These are phyloP conservation scores for Podospora didyma DNA, from an alignment of 495 filamentous ascomycete species.

Conservation along the genomic window DNA sequence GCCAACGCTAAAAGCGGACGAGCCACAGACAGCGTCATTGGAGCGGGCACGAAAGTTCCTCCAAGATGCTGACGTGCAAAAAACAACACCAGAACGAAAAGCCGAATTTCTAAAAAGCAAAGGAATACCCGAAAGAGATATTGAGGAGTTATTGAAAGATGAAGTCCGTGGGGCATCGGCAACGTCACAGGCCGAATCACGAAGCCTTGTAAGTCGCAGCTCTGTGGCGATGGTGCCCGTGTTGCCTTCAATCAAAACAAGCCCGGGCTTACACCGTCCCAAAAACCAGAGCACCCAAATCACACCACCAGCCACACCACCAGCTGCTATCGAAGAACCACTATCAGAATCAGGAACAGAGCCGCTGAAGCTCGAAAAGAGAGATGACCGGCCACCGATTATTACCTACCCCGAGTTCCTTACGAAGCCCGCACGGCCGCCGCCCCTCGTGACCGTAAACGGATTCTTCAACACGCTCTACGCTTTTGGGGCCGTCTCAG, in stretches of 20 bases:
- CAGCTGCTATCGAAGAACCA: neutral
- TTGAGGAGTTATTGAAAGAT: constrained; percentile 59
- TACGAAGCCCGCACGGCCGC: constrained; percentile 53
- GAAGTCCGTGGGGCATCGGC: constrained; percentile 25
- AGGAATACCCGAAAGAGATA: constrained; percentile 64
- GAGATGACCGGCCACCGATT: constrained; percentile 68
- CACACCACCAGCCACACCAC: neutral
- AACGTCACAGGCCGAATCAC: constrained; percentile 27
- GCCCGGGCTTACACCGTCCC: constrained; percentile 3
- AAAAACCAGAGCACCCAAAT: constrained; percentile 1
- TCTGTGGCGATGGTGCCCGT: neutral
- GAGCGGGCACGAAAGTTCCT: constrained; percentile 76
- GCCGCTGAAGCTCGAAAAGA: constrained; percentile 8
- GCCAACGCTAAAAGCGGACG: neutral
- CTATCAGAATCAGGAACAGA: constrained; percentile 3
- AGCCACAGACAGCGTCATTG: constrained; percentile 43
- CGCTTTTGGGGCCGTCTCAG: constrained; percentile 63
- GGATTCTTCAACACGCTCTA: constrained; percentile 77
- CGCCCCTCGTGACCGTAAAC: constrained; percentile 71
- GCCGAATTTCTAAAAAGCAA: constrained; percentile 75
- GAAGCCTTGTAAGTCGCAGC: constrained; percentile 12
- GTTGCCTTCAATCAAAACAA: neutral
- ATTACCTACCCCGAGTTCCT: constrained; percentile 98
- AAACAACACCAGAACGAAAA: constrained; percentile 68
- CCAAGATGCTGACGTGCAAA: constrained; percentile 68